Evolutionary conservation across 2,329 filamentous ascomycete species (phyloP).

Genomic region (Neophaeococcomyces aloes): DNA sequence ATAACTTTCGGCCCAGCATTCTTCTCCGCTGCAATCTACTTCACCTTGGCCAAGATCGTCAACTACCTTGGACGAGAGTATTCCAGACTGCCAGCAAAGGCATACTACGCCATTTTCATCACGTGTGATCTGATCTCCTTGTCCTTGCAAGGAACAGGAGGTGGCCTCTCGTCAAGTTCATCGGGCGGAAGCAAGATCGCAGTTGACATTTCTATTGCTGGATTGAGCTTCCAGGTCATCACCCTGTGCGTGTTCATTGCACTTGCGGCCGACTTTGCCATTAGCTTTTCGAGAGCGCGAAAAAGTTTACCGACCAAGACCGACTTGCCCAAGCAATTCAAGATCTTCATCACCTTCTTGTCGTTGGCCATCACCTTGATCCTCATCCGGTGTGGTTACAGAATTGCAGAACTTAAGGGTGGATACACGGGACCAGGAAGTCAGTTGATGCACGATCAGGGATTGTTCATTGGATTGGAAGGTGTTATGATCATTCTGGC

Average conservation of each 20-base stretch:
- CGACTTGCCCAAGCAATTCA: too few relatives aligned
- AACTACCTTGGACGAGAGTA: slow-evolving; percentile 29
- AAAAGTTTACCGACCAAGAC: too few relatives aligned
- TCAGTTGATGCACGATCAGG: too few relatives aligned
- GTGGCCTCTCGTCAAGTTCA: slow-evolving; percentile 22
- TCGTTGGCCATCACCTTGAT: too few relatives aligned
- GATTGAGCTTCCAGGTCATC: slow-evolving; percentile 32
- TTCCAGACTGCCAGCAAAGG: slow-evolving; percentile 28
- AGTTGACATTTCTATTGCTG: slow-evolving; percentile 30
- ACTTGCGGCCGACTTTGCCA: slow-evolving; percentile 23
- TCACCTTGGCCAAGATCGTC: slow-evolving; percentile 27
- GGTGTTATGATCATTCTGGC: slow-evolving; percentile 16
- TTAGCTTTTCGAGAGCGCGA: too few relatives aligned
- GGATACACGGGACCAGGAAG: too few relatives aligned
- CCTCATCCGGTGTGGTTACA: too few relatives aligned
- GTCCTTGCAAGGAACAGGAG: slow-evolving; percentile 32
- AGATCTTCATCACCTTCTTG: too few relatives aligned
- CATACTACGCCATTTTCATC: slow-evolving; percentile 29
- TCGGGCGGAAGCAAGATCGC: slow-evolving; percentile 18
- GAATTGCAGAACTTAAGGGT: too few relatives aligned
- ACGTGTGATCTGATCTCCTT: slow-evolving; percentile 32
- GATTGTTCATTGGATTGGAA: too few relatives aligned
- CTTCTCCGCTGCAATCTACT: slow-evolving; percentile 54
- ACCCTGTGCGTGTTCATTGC: slow-evolving; percentile 27
- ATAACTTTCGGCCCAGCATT: slow-evolving; percentile 47